These are phyloP conservation scores for Aspergillus pseudoglaucus DNA, from an alignment of 2,329 filamentous ascomycete genomes.

Conservation along the genomic window DNA sequence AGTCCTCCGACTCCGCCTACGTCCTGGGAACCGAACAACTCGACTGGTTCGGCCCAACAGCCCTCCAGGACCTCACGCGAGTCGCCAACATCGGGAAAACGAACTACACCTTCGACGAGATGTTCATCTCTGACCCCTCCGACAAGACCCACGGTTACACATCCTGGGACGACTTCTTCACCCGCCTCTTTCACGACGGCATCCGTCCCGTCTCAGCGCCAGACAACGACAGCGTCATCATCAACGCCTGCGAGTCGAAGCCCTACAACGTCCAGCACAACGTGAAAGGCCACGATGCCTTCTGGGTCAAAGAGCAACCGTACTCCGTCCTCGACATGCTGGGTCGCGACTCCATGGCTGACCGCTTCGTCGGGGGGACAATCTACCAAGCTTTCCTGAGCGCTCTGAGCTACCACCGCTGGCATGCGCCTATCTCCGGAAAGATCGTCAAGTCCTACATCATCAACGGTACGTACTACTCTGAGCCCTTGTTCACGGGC, in stretches of 20 bases:
- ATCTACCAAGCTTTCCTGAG: slow-evolving; percentile 65
- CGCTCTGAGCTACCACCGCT: slow-evolving; percentile 62
- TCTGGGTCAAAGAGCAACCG: slow-evolving; percentile 63
- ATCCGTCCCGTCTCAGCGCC: slow-evolving; percentile 56
- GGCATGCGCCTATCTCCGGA: slow-evolving; percentile 61
- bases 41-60: slow-evolving; percentile 54
- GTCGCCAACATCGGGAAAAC: slow-evolving; percentile 16
- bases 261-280: slow-evolving; percentile 47
- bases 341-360: slow-evolving; percentile 43
- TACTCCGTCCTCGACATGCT: slow-evolving; percentile 62
- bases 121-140: slow-evolving; percentile 13
- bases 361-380: slow-evolving; percentile 54
- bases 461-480: slow-evolving; percentile 60
- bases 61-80: slow-evolving; percentile 36
- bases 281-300: slow-evolving; percentile 52
- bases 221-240: slow-evolving; percentile 42
- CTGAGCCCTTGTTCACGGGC: slow-evolving; percentile 50
- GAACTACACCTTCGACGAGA: slow-evolving; percentile 10
- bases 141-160: slow-evolving; percentile 45
- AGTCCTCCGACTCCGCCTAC: slow-evolving; percentile 49
- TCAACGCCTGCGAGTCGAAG: slow-evolving; percentile 59
- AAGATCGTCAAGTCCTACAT: slow-evolving; percentile 52
- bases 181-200: slow-evolving; percentile 47
- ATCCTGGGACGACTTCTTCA: slow-evolving; percentile 67
- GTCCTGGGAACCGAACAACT: slow-evolving; percentile 38